Percentiles rank a stretch among this genome's conserved stretches.
These are phyloP conservation scores for Rosa lucieae DNA, from an alignment of 306 rosid species.

Conservation along the genomic window DNA sequence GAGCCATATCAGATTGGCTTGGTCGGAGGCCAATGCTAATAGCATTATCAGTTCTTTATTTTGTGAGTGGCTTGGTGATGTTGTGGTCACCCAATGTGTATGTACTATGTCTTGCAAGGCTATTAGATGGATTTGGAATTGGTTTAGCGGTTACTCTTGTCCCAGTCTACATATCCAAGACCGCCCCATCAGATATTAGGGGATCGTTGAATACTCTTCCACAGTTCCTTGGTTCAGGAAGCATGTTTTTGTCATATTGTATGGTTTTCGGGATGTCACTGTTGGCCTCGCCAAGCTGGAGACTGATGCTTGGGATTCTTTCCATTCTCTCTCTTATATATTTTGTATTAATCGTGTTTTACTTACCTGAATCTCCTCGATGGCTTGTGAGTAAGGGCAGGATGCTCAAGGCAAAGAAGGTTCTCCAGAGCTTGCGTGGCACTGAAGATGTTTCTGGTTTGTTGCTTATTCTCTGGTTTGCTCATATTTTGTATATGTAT, in stretches of 20 bases:
- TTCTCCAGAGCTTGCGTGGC: conserved; percentile 73
- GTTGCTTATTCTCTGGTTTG: too few relatives aligned
- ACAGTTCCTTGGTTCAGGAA: conserved; percentile 75
- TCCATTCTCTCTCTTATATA: conserved; percentile 65
- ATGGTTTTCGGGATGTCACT: conserved; percentile 74
- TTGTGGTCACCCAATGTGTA: too few relatives aligned
- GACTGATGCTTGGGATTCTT: conserved; percentile 72
- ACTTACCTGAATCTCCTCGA: conserved; percentile 90
- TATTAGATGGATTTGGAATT: conserved; percentile 79
- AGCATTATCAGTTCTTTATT: too few relatives aligned
- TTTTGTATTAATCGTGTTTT: conserved; percentile 54
- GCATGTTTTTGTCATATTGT: conserved; percentile 75
- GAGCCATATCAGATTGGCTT: too few relatives aligned
- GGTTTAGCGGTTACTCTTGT: conserved; percentile 83
- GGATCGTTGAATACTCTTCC: conserved; percentile 81
- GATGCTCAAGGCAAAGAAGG: conserved; percentile 75
- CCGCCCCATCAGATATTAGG: conserved; percentile 87
- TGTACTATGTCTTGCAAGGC: conserved; percentile 24
- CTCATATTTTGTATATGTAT: too few relatives aligned
- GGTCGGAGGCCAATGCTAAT: too few relatives aligned
- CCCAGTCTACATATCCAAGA: conserved; percentile 76
- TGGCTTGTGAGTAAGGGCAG: conserved; percentile 87
- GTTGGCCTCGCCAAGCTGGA: conserved; percentile 61
- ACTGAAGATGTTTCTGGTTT: conserved; percentile 84
- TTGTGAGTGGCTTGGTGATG: too few relatives aligned